Base-by-base conservation (phyloP, 2,329 filamentous ascomycete species). In the Paraphaeosphaeria minitans region DNA sequence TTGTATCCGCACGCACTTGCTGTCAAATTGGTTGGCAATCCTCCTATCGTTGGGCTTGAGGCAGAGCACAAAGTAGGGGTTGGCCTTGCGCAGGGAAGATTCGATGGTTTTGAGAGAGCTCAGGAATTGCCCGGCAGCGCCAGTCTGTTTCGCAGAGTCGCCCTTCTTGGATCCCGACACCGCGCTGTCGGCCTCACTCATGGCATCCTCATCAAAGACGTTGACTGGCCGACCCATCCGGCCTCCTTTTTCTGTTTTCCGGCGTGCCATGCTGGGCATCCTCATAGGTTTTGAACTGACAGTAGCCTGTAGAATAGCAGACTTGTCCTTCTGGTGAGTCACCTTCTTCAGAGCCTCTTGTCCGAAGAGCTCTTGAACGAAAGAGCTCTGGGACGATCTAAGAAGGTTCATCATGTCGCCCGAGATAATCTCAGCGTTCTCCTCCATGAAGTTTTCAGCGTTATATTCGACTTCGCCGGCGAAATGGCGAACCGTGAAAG, bases 11-110 rank as follows among this genome's bases (percentile, higher is more conserved):
- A 99, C 95, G 74, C 95, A 99, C 78, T 98, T 98, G 84, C 93
- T 97, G 77, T 99, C 95, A 69, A 98, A 99, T 72, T 99, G 95
- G 67, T 99, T 99, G 61, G 95, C 94, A 66, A 99, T 99, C 51
- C 95, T 88, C 54, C 95, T 87, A 75, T 99, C 95, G 68, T 99
- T 99, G 22, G 95, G 94, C 79, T 99, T 99, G 63, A 99, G 80
- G 72, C 95, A 99, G 78, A 99, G 97, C 46, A 99, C 86, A 68
- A 97, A 98, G 78, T 99, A 99, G 0, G 90, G 87, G 71, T 99
- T 99, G 12, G 93, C 91, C 71, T 93, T 91, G 4, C 89, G 86
- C 46, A 99, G 82, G 2, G 92, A 93, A 68, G 94, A 93, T 58
- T 89, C 96, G 57, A 99, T 91, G 59, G 95, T 96, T 65, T 97